These are phyloP conservation scores for Dillenia turbinata DNA, from an alignment of 164 flowering plant species.

Conservation along the genomic window DNA sequence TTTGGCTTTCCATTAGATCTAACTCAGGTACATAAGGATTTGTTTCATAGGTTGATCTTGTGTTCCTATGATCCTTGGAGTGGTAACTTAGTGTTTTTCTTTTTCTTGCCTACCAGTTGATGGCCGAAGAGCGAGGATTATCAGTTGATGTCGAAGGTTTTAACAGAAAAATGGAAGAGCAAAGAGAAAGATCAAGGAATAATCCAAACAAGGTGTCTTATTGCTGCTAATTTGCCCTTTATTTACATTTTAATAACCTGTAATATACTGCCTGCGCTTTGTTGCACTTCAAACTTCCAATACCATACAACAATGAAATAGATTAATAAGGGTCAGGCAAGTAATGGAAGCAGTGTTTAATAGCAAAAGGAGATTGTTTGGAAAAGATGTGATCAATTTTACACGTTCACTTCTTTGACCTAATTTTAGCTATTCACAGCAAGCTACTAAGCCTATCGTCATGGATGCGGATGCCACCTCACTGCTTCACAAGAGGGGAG, in stretches of 20 bases:
- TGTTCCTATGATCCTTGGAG: neutral
- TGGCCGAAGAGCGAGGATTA: slow-evolving; percentile 96
- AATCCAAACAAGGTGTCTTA: slow-evolving; percentile 70
- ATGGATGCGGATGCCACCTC: slow-evolving; percentile 99
- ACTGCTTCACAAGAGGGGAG: slow-evolving; percentile 56
- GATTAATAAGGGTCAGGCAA: no score
- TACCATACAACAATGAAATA: no score
- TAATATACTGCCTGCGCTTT: no score
- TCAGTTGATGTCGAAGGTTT: slow-evolving; percentile 76
- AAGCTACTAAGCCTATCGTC: slow-evolving; percentile 66
- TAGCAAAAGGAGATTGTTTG: no score
- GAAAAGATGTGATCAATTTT: no score
- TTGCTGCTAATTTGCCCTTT: no score
- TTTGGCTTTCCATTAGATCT: slow-evolving; percentile 96
- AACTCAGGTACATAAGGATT: slow-evolving; percentile 62
- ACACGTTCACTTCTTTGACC: neutral
- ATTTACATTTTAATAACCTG: no score
- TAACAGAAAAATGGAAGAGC: slow-evolving; percentile 79
- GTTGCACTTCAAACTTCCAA: no score
- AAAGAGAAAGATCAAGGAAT: slow-evolving; percentile 83
- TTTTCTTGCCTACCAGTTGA: slow-evolving; percentile 44
- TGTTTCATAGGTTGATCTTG: neutral
- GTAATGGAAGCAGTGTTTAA: no score
- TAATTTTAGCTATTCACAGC: slow-evolving; percentile 40
- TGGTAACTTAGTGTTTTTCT: neutral